Conservation (phyloP, 2,329 filamentous ascomycete genomes). For the Bipolaris oryzae region DNA sequence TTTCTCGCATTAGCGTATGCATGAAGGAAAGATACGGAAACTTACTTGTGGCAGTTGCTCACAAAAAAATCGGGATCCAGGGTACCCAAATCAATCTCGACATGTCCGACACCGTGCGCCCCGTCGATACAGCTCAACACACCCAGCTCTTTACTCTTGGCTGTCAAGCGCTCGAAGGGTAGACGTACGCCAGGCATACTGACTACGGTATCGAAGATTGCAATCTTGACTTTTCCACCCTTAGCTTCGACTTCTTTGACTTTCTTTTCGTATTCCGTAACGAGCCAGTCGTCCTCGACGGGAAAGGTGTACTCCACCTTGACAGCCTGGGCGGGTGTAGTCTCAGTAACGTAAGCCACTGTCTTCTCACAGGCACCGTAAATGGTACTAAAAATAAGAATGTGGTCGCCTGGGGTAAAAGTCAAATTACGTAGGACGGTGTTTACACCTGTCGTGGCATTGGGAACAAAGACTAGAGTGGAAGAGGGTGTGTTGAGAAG, state of each 20-base stretch:
- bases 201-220: constrained; percentile 80
- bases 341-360: constrained; percentile 74
- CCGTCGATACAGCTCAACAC: constrained; percentile 80
- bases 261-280: constrained; percentile 64
- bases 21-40: not conserved
- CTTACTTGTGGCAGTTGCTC: constrained; percentile 66
- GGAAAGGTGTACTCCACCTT: constrained; percentile 72
- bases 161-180: constrained; percentile 73
- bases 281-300: constrained; percentile 69
- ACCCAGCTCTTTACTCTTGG: constrained; percentile 68
- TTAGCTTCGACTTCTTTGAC: constrained; percentile 59
- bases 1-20: not conserved
- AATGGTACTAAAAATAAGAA: constrained; percentile 78
- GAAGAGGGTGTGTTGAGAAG: constrained; percentile 69
- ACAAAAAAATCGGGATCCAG: constrained; percentile 86
- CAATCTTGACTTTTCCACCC: constrained; percentile 69
- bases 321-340: constrained; percentile 56
- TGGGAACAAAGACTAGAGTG: constrained; percentile 77
- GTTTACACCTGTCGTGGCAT: constrained; percentile 80
- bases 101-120: constrained; percentile 83
- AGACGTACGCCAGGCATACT: constrained; percentile 79
- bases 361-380: constrained; percentile 80
- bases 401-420: constrained; percentile 74
- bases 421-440: constrained; percentile 76
- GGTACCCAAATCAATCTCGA: constrained; percentile 69